phyloP scores from a whole-genome alignment of 768 basidiomycete genomes.

The Russula emetica region DNA sequence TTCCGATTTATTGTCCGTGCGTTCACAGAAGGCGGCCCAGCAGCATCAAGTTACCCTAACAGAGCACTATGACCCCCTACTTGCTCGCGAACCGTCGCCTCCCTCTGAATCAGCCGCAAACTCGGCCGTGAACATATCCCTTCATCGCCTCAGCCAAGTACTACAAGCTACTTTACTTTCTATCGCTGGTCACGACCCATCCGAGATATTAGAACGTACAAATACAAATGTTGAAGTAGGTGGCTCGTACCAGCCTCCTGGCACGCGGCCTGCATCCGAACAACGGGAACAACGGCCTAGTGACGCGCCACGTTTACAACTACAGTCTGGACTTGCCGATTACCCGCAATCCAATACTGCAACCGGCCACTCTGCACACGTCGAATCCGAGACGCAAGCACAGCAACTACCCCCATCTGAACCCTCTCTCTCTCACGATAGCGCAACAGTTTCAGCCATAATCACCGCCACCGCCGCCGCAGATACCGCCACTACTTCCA shows the following conservation, averaged over 20 bases:
- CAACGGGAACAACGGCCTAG: background rate
- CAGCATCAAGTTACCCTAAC: slow-evolving; percentile 84
- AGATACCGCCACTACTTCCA: background rate
- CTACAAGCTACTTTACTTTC: slow-evolving; percentile 70
- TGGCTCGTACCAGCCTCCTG: slow-evolving; percentile 5
- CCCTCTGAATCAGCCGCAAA: slow-evolving; percentile 55
- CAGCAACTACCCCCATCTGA: slow-evolving; percentile 3
- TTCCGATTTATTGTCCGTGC: background rate
- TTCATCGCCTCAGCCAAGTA: slow-evolving; percentile 66
- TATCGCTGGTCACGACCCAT: slow-evolving; percentile 56
- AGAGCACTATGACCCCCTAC: slow-evolving; percentile 83
- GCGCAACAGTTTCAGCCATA: background rate
- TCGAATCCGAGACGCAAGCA: slow-evolving; percentile 2
- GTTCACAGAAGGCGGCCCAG: slow-evolving; percentile 75
- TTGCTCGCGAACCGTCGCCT: slow-evolving; percentile 58
- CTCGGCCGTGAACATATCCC: slow-evolving; percentile 56
- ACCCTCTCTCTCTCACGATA: slow-evolving; percentile 1
- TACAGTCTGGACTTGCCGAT: background rate
- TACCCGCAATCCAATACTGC: background rate
- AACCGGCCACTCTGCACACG: background rate
- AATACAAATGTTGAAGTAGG: slow-evolving; percentile 3
- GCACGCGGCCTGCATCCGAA: slow-evolving; percentile 6
- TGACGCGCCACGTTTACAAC: background rate
- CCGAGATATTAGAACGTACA: slow-evolving; percentile 26
- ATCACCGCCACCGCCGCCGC: slow-evolving; percentile 22